Conservation (phyloP, 2,329 filamentous ascomycete species). For the Thielaviopsis musarum region DNA sequence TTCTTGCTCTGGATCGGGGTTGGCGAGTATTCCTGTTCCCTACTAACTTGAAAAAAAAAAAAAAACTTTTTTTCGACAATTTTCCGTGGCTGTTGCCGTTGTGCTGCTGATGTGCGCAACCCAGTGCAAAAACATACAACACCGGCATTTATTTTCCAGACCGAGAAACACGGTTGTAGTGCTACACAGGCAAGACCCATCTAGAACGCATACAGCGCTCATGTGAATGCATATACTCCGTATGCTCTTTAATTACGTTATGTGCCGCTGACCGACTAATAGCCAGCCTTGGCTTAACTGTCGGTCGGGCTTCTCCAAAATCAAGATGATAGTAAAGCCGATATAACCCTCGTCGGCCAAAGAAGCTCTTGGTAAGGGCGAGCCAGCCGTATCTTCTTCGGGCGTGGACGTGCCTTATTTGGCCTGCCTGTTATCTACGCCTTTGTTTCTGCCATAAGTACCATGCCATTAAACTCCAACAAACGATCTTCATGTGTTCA, state of each 20-base stretch:
- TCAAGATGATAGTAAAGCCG: neutral
- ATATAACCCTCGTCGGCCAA: neutral
- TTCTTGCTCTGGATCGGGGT: neutral
- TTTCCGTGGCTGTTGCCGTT: neutral
- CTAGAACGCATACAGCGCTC: neutral
- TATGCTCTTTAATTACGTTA: neutral
- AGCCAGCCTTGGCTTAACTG: neutral
- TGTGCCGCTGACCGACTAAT: neutral
- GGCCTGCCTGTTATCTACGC: neutral
- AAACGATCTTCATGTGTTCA: neutral
- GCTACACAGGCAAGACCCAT: too few relatives aligned
- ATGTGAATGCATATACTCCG: neutral
- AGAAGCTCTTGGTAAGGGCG: too few relatives aligned
- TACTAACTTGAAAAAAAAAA: neutral
- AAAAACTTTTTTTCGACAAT: neutral
- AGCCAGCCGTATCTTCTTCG: neutral
- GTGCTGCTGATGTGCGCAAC: too few relatives aligned
- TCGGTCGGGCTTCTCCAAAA: neutral
- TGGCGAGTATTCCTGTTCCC: neutral
- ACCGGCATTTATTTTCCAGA: too few relatives aligned
- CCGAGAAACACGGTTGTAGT: too few relatives aligned
- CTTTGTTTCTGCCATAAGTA: neutral
- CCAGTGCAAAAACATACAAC: too few relatives aligned
- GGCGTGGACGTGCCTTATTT: constrained; percentile 8
- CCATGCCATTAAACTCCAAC: neutral